Base-by-base conservation (phyloP, 83 land plant species). In the Picea abies region DNA sequence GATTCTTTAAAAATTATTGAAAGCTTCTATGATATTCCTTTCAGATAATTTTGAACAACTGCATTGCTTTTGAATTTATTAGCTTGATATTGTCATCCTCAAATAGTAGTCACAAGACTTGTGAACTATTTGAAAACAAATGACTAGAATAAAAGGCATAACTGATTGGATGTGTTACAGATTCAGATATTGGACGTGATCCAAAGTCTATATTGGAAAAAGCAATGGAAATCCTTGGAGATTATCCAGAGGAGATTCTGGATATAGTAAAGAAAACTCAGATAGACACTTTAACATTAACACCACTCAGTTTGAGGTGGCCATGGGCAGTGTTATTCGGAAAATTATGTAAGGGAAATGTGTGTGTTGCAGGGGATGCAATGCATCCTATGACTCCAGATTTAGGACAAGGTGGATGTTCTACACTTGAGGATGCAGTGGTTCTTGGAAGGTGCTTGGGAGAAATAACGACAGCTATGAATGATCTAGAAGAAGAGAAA, bases 381-480 rank as follows among this genome's bases (percentile, higher is more conserved):
- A 71, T 86, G 87, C 88, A 86, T 41, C 86, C 83, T 41, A 83
- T 86, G 85, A 80, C 82, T 15, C 90, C 90, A 16, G 85, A 86
- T 67, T 29, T 86, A 16, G 85, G 77, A 12, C 88, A 83, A 49
- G 88, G 88, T 15, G 85, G 86, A 2, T 70, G 86, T 29, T 20
- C 76, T 17, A 73, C 88, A 20, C 75, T 86, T 49, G 86, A 86
- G 76, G 88, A 86, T 72, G 88, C 88, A 8, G 83, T 86, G n/a
- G 88, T 86, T 37, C 83, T 86, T 44, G 83, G 60, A 17, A 71
- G 86, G 37, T 52, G 60, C 83, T 37, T 84, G 52, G 76, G 76
- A 41, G 44, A 72, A 72, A 56, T 56, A 72, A 72, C 35, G 49
- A 71, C 49, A 39, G 11, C 11, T 16, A 72, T n/a, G 23, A 37